Evolutionary conservation across 2,329 filamentous ascomycete species (phyloP).

Genomic region (Colletotrichum liaoningense): DNA sequence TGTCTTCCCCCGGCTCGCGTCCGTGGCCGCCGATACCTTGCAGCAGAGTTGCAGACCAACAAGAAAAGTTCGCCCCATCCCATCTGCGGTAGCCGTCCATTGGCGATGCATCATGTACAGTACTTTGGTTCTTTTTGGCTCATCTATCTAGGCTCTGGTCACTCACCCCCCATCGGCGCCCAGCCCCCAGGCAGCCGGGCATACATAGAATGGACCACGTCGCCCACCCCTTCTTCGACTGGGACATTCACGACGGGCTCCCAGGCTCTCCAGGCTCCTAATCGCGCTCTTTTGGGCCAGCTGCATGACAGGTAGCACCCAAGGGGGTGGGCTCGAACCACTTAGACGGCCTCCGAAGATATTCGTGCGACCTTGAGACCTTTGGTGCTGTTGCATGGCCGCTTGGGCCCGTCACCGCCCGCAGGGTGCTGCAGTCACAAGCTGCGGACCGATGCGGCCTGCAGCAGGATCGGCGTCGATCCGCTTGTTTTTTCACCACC

Average conservation of each 20-base stretch:
- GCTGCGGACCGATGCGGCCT: constrained; percentile 37
- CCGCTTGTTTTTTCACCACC: constrained; percentile 28
- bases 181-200: constrained; percentile 21
- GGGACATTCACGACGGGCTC: constrained; percentile 7
- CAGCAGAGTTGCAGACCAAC: constrained; percentile 7
- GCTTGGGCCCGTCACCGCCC: constrained; percentile 35
- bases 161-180: neutral
- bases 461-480: constrained; percentile 38
- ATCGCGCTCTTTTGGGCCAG: constrained; percentile 22
- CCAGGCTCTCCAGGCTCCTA: neutral
- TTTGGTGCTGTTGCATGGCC: constrained; percentile 1
- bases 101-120: constrained; percentile 14
- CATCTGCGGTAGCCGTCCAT: neutral
- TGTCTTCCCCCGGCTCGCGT: neutral
- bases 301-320: constrained; percentile 20
- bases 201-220: constrained; percentile 9
- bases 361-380: constrained; percentile 26
- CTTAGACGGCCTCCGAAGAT: constrained; percentile 1
- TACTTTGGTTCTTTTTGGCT: constrained; percentile 20
- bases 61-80: neutral
- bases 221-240: neutral
- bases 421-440: constrained; percentile 35
- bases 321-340: constrained; percentile 17
- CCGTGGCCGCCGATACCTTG: constrained; percentile 12
- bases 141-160: neutral